phyloP scores from a whole-genome alignment of 495 filamentous ascomycete species.

The Trichoderma asperelloides region DNA sequence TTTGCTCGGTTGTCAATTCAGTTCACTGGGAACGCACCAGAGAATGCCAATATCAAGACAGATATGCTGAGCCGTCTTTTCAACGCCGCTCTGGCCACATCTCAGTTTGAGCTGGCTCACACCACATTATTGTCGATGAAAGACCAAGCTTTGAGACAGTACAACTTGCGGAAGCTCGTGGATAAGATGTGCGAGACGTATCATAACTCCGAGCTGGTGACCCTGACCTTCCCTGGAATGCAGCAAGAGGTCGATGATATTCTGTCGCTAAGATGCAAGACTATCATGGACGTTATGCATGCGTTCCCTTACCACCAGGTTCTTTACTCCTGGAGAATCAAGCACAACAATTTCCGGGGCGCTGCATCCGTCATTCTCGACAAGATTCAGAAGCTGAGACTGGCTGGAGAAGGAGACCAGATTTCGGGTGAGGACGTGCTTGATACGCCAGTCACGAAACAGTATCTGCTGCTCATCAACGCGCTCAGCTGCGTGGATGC shows the following conservation, averaged over 20 bases:
- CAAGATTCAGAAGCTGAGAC: conserved; percentile 44
- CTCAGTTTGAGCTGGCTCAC: conserved; percentile 74
- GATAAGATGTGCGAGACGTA: conserved; percentile 60
- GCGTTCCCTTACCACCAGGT: conserved; percentile 67
- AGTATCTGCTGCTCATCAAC: conserved; percentile 82
- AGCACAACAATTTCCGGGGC: conserved; percentile 76
- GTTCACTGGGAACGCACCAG: conserved; percentile 35
- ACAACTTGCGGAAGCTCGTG: conserved; percentile 57
- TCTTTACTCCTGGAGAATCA: conserved; percentile 81
- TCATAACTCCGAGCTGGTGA: conserved; percentile 58
- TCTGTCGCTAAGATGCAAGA: conserved; percentile 53
- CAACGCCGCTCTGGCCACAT: conserved; percentile 64
- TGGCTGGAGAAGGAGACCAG: conserved; percentile 36
- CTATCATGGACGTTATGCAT: conserved; percentile 46
- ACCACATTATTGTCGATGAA: conserved; percentile 64
- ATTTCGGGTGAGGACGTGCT: conserved; percentile 41
- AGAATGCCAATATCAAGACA: conserved; percentile 36
- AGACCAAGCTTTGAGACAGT: conserved; percentile 55
- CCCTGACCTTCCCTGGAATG: conserved; percentile 68
- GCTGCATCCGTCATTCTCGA: conserved; percentile 70
- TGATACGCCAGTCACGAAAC: conserved; percentile 50
- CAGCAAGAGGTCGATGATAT: conserved; percentile 69
- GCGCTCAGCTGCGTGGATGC: conserved; percentile 72
- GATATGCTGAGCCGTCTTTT: conserved; percentile 80
- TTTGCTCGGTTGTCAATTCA: conserved; percentile 76